Base-by-base conservation (phyloP, 176 grass and related monocot genomes). In the Phoenix dactylifera region DNA sequence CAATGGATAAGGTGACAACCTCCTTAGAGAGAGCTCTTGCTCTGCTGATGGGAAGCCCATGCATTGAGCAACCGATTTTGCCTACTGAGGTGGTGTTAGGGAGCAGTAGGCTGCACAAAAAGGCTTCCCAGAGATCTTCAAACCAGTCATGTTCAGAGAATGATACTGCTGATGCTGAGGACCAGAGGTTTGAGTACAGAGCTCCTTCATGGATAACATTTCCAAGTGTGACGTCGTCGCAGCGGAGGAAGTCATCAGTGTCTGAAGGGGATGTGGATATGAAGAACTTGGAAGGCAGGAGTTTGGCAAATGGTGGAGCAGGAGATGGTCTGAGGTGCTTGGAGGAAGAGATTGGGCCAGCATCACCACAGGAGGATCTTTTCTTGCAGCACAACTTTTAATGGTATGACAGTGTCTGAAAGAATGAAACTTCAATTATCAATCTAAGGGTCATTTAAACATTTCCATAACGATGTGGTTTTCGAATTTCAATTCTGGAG, bases 341-440 rank as follows among this genome's bases (percentile, higher is more conserved):
- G 69, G 92, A 97, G 79, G 92, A 97, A 88, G 92, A 97, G 69
- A 97, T 97, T 0, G 70, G 84, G 9, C 87, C 92, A 0, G 87
- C 81, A 14, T 97, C 92, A 1, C 92, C 92, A 3, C 92, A 83
- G 62, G 83, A 97, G 66, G 71, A 91, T 56, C 72, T 97, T 20
- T 97, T 91, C 76, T 78, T 97, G 87, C 92, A 97, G 54, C 83
- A 97, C 74, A 97, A 97, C 60, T 97, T 97, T 70, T 97, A 77
- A 85, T 50, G 59, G 7, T 44, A 44, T 44, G 15, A 16, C 17
- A 4, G 0, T 18, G 22, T 19, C 44, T 23, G 18, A n/a, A 64
- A 59, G 15, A 59, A 9, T 24, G 28, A 44, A 56, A 20, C 29
- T 68, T 54, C 50, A 58, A 58, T 24, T 69, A 69, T 22, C 28